phyloP scores from a whole-genome alignment of 176 grass and related monocot species.

The Aegilops bicornis region DNA sequence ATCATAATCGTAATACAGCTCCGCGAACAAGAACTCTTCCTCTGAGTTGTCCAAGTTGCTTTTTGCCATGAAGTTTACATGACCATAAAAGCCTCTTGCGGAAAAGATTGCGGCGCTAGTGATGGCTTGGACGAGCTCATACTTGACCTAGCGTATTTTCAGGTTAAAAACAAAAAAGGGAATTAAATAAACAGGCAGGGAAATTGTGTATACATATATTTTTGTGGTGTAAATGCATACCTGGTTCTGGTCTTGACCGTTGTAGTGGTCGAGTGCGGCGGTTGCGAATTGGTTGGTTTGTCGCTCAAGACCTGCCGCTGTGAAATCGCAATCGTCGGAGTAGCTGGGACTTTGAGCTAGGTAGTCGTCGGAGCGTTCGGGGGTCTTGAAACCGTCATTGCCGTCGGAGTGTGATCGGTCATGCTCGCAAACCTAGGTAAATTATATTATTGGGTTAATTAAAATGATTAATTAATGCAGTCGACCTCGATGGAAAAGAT shows the following conservation, averaged over 20 bases:
- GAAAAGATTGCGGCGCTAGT: not conserved
- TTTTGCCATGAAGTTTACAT: not conserved
- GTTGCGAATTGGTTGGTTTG: not conserved
- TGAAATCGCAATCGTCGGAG: too few relatives aligned
- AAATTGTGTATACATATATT: too few relatives aligned
- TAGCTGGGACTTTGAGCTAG: too few relatives aligned
- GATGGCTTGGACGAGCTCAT: not conserved
- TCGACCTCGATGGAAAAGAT: too few relatives aligned
- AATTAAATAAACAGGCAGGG: not conserved
- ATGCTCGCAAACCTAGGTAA: too few relatives aligned
- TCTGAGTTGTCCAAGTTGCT: not conserved
- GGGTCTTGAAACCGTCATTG: not conserved
- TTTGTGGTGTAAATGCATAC: not conserved
- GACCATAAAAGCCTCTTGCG: not conserved
- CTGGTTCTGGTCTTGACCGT: not conserved
- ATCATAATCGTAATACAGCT: not conserved
- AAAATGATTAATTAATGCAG: too few relatives aligned
- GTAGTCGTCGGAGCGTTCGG: too few relatives aligned
- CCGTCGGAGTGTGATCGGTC: not conserved
- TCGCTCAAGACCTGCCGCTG: not conserved
- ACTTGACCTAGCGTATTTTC: not conserved
- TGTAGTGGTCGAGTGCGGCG: not conserved
- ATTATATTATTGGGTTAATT: too few relatives aligned
- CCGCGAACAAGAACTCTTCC: slow-evolving; percentile 1
- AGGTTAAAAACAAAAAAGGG: not conserved